Evolutionary conservation across 2,329 filamentous ascomycete species (phyloP).

Genomic region (Cladophialophora exuberans): DNA sequence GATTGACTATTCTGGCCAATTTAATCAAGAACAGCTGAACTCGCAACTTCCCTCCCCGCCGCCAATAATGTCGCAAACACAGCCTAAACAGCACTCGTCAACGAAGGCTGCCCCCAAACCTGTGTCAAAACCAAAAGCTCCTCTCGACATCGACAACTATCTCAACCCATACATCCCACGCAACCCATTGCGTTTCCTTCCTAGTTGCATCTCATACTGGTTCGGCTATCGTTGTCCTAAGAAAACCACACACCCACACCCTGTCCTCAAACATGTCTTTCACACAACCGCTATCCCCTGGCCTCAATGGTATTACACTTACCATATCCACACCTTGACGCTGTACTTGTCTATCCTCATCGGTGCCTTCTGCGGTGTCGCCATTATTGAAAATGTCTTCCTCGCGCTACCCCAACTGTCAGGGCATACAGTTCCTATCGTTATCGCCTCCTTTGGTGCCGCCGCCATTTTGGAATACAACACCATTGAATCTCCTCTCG

Average conservation of each 20-base stretch:
- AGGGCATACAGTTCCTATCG: slow-evolving; percentile 57
- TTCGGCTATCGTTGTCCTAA: slow-evolving; percentile 61
- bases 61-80: neutral
- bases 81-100: neutral
- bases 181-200: slow-evolving; percentile 66
- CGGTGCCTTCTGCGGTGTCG: slow-evolving; percentile 65
- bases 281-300: neutral
- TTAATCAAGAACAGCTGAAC: too few relatives aligned
- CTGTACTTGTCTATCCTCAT: slow-evolving; percentile 66
- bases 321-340: slow-evolving; percentile 59
- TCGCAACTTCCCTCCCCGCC: neutral
- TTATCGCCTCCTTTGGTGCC: slow-evolving; percentile 74
- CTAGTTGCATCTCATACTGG: slow-evolving; percentile 68
- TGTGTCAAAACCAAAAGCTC: slow-evolving; percentile 1
- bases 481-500: slow-evolving; percentile 70
- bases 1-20: too few relatives aligned
- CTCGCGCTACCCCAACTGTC: slow-evolving; percentile 59
- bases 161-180: slow-evolving; percentile 70
- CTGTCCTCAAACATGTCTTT: neutral
- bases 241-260: neutral
- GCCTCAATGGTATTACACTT: slow-evolving; percentile 1
- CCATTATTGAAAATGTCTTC: slow-evolving; percentile 62
- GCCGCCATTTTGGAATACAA: slow-evolving; percentile 77
- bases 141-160: slow-evolving; percentile 75
- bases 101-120: neutral